These are phyloP conservation scores for Ostreobium quekettii DNA, from an alignment of 139 green algal genomes.

Conservation along the genomic window DNA sequence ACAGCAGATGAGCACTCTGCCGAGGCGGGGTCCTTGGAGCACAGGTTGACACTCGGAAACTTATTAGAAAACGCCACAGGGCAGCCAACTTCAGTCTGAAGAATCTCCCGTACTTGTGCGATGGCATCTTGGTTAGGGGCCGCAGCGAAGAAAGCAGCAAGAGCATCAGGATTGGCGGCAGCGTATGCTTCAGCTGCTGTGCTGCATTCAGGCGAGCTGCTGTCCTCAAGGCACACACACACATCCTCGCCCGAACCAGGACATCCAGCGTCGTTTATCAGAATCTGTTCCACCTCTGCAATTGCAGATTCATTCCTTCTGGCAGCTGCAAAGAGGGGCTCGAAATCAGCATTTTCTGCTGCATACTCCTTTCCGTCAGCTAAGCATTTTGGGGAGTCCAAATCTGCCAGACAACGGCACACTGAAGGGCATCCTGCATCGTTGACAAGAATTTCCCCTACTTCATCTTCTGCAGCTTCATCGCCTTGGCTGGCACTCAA, in stretches of 20 bases:
- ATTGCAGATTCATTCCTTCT: not conserved
- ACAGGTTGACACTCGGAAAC: too few species aligned
- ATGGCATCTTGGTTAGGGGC: not conserved
- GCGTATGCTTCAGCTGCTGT: not conserved
- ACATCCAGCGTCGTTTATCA: not conserved
- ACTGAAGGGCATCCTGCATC: not conserved
- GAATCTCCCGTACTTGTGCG: too few species aligned
- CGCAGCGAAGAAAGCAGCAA: not conserved
- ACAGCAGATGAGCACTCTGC: too few species aligned
- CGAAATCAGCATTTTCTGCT: not conserved
- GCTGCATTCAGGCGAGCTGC: not conserved
- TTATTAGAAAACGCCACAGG: too few species aligned
- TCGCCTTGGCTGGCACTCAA: not conserved
- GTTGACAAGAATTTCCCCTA: not conserved
- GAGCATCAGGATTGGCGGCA: not conserved
- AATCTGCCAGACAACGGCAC: not conserved
- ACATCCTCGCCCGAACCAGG: too few species aligned
- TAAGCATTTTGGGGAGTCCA: not conserved
- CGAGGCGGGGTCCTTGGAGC: too few species aligned
- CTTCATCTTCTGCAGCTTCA: not conserved
- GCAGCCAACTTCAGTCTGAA: too few species aligned
- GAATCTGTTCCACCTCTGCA: not conserved
- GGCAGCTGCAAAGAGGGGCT: not conserved
- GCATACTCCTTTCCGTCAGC: not conserved
- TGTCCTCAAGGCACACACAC: conserved; percentile 3